A percentile compares a stretch with the other conserved stretches of the same genome.
phyloP scores from a whole-genome alignment of 305 asterid species.

The Fraxinus paxiana region DNA sequence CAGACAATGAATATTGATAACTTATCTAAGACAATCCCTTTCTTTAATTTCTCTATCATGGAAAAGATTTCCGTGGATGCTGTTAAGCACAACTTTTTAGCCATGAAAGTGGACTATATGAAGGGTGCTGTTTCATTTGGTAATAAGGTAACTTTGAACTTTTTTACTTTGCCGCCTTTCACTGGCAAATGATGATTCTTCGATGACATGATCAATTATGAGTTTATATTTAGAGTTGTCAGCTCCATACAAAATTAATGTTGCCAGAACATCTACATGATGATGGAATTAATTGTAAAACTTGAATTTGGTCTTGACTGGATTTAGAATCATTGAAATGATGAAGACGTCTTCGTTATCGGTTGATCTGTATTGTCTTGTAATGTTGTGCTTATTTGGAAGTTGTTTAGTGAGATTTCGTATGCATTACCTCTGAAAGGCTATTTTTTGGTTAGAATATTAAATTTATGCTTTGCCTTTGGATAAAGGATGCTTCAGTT shows the following conservation, averaged over 20 bases:
- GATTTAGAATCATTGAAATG: background rate
- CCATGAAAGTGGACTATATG: slow-evolving; percentile 44
- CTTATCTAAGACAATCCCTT: slow-evolving; percentile 63
- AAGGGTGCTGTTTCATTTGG: slow-evolving; percentile 42
- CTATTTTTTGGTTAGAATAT: background rate
- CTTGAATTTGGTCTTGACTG: background rate
- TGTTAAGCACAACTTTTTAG: slow-evolving; percentile 34
- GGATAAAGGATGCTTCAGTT: background rate
- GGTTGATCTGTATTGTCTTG: background rate
- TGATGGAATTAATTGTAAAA: background rate
- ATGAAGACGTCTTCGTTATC: background rate
- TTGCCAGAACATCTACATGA: background rate
- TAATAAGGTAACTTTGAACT: slow-evolving; percentile 32
- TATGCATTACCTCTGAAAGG: background rate
- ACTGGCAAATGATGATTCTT: background rate
- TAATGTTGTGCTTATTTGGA: background rate
- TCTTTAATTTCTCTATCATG: slow-evolving; percentile 39
- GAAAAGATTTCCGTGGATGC: slow-evolving; percentile 51
- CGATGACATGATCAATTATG: background rate
- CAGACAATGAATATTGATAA: slow-evolving; percentile 67
- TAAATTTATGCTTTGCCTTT: background rate
- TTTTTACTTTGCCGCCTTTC: background rate
- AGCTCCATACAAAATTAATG: background rate
- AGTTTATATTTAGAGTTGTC: background rate
- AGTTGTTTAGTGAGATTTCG: background rate